A percentile compares a stretch with the other conserved stretches of the same genome.
Evolutionary conservation across 768 basidiomycete genomes (phyloP).

Genomic region (Polyporus arcularius): DNA sequence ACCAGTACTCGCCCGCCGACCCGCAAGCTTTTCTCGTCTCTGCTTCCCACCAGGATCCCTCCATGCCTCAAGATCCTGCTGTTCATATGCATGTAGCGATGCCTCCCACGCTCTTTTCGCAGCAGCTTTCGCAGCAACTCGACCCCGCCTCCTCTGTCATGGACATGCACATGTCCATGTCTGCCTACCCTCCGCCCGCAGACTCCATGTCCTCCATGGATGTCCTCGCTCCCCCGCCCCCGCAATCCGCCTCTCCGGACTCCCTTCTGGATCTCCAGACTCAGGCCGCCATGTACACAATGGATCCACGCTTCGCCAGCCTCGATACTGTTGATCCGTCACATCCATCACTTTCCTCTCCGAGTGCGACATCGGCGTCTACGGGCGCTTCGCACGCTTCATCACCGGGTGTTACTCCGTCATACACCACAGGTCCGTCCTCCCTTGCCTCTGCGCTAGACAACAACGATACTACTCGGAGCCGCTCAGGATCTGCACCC

Average conservation of each 20-base stretch:
- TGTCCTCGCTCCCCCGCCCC: conserved; percentile 19
- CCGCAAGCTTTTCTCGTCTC: conserved; percentile 20
- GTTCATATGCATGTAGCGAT: conserved; percentile 22
- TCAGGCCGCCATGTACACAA: conserved; percentile 34
- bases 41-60: conserved; percentile 22
- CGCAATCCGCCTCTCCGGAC: conserved; percentile 33
- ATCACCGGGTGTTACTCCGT: conserved; percentile 33
- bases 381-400: conserved; percentile 35
- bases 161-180: conserved; percentile 26
- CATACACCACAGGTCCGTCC: conserved; percentile 31
- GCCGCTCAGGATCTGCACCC: conserved; percentile 35
- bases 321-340: conserved; percentile 34
- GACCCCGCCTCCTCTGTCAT: conserved; percentile 22
- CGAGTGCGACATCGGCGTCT: conserved; percentile 33
- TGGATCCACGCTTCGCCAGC: conserved; percentile 36
- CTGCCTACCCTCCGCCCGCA: conserved; percentile 15
- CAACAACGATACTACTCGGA: conserved; percentile 27
- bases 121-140: conserved; percentile 25
- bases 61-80: conserved; percentile 20
- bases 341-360: conserved; percentile 33
- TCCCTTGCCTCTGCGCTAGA: conserved; percentile 39
- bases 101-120: conserved; percentile 25
- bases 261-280: conserved; percentile 46
- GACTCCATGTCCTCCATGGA: conserved; percentile 26
- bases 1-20: conserved; percentile 22